Percentiles rank a stretch among this genome's conserved stretches.
Conservation (phyloP, 768 basidiomycete species). For the Rhodotorula sphaerocarpa region DNA sequence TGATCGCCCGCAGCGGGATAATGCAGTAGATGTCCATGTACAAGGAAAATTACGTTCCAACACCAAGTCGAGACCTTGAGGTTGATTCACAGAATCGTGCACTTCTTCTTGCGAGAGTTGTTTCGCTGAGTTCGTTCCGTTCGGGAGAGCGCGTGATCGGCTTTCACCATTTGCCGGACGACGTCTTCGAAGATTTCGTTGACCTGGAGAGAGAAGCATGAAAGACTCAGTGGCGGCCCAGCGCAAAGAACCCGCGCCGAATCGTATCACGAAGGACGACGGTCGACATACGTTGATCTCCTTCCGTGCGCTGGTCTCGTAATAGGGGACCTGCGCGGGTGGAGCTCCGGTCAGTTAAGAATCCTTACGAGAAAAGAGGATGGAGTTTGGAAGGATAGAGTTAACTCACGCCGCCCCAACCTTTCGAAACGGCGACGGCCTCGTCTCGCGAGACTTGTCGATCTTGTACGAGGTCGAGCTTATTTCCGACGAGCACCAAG, state of each 20-base stretch:
- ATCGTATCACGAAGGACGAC: no score
- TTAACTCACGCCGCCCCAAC: constrained; percentile 35
- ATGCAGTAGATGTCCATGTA: no score
- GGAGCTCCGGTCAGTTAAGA: not conserved
- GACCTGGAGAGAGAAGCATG: not conserved
- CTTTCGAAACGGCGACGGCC: constrained; percentile 27
- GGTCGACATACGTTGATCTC: constrained; percentile 39
- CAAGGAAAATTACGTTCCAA: no score
- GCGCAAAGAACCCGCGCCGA: no score
- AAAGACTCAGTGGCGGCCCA: no score
- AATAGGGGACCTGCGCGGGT: constrained; percentile 23
- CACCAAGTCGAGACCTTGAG: no score
- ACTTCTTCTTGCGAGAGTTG: not conserved
- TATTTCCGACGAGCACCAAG: constrained; percentile 39
- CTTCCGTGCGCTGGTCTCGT: constrained; percentile 36
- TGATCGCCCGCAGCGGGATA: no score
- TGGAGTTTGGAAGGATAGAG: no score
- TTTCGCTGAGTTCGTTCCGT: not conserved
- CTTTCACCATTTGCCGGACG: constrained; percentile 36
- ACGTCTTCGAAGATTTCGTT: constrained; percentile 37
- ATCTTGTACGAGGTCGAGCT: constrained; percentile 37
- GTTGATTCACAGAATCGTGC: constrained; percentile 8
- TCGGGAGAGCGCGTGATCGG: not conserved
- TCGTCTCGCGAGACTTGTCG: constrained; percentile 37
- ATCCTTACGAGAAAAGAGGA: not conserved